Evolutionary conservation across 2,329 filamentous ascomycete species (phyloP).

Genomic region (Drechslerella dactyloides): DNA sequence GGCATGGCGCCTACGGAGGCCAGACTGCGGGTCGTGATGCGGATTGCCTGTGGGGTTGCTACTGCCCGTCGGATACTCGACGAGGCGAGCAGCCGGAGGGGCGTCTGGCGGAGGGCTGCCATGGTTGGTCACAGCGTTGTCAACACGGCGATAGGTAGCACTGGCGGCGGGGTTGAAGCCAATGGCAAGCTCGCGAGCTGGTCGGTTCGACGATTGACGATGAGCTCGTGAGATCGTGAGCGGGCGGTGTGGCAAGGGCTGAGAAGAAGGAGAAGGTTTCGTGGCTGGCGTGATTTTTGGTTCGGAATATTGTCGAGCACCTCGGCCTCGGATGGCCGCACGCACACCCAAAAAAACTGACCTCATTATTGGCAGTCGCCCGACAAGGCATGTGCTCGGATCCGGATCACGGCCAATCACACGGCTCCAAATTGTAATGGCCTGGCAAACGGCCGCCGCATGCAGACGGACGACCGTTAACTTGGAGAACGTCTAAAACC

Average conservation of each 20-base stretch:
- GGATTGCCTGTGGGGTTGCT: constrained; percentile 25
- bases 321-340: constrained; percentile 50
- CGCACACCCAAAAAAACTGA: constrained; percentile 47
- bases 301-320: constrained; percentile 50
- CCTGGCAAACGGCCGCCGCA: constrained; percentile 18
- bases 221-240: background rate
- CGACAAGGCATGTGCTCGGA: constrained; percentile 33
- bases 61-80: constrained; percentile 51
- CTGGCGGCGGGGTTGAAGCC: constrained; percentile 14
- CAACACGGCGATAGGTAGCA: constrained; percentile 11
- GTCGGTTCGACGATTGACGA: background rate
- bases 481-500: background rate
- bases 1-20: constrained; percentile 60
- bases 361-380: constrained; percentile 43
- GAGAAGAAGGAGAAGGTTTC: background rate
- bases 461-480: too few species aligned
- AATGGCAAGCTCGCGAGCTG: background rate
- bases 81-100: constrained; percentile 51
- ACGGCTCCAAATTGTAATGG: constrained; percentile 43
- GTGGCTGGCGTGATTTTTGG: constrained; percentile 33
- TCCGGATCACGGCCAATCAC: constrained; percentile 35
- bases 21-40: constrained; percentile 46
- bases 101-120: constrained; percentile 49
- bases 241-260: background rate
- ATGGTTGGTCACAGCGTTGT: constrained; percentile 24